These are phyloP conservation scores for Phytomonas sp. DNA, from an alignment of 208 protist genomes.

Conservation along the genomic window DNA sequence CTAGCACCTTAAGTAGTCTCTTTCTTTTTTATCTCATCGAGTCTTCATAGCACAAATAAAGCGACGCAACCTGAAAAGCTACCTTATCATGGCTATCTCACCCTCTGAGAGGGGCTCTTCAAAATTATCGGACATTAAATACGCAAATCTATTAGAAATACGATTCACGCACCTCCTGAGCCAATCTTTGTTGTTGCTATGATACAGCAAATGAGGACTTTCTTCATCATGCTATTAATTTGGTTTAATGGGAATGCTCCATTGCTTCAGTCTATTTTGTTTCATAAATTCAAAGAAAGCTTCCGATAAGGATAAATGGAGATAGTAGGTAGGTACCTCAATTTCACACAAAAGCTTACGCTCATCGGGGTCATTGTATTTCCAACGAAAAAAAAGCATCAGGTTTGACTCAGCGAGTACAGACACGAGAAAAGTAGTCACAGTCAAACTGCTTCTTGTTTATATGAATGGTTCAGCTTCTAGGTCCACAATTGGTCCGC, in stretches of 20 bases:
- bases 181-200: neutral
- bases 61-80: neutral
- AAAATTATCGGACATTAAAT: neutral
- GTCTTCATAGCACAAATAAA: neutral
- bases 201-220: neutral
- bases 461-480: neutral
- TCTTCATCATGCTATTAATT: neutral
- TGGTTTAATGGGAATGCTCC: neutral
- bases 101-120: neutral
- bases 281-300: neutral
- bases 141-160: neutral
- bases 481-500: neutral
- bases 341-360: neutral
- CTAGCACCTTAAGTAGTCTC: neutral
- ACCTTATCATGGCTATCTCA: neutral
- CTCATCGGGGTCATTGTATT: neutral
- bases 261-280: neutral
- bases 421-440: neutral
- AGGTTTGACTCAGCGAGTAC: neutral
- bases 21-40: neutral
- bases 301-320: neutral
- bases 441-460: neutral
- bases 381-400: neutral
- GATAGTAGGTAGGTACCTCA: neutral
- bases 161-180: neutral